These are phyloP conservation scores for Fusarium liriodendri DNA, from an alignment of 2,329 filamentous ascomycete species.

Conservation along the genomic window DNA sequence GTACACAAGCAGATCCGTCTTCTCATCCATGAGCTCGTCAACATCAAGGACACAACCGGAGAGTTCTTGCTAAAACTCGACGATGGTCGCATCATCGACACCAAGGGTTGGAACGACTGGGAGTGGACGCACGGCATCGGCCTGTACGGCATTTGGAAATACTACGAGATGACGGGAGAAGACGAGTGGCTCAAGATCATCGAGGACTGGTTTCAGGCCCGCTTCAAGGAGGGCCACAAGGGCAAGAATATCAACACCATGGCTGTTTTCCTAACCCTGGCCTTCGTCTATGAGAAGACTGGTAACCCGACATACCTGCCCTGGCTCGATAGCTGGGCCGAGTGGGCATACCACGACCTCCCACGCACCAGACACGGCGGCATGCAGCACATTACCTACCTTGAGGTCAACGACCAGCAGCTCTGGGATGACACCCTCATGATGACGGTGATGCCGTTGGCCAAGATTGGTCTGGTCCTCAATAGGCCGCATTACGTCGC, in stretches of 20 bases:
- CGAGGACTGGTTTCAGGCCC: slow-evolving; percentile 77
- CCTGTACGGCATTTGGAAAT: slow-evolving; percentile 85
- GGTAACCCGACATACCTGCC: slow-evolving; percentile 75
- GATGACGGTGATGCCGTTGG: slow-evolving; percentile 86
- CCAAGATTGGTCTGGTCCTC: slow-evolving; percentile 81
- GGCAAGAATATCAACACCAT: slow-evolving; percentile 91
- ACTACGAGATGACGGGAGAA: slow-evolving; percentile 78
- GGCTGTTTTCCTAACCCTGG: slow-evolving; percentile 80
- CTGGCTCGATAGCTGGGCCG: slow-evolving; percentile 84
- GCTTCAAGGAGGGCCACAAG: slow-evolving; percentile 76
- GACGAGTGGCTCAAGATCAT: slow-evolving; percentile 72
- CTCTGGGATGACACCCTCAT: slow-evolving; percentile 89
- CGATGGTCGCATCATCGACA: slow-evolving; percentile 83
- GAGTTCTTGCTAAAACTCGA: slow-evolving; percentile 77
- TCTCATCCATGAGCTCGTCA: slow-evolving; percentile 79
- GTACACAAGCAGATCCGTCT: slow-evolving; percentile 69
- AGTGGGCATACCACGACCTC: slow-evolving; percentile 84
- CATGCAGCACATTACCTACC: slow-evolving; percentile 82
- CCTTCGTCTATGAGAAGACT: slow-evolving; percentile 82
- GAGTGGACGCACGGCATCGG: slow-evolving; percentile 87
- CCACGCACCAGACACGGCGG: slow-evolving; percentile 76
- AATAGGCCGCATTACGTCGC: slow-evolving; percentile 78
- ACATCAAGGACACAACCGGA: slow-evolving; percentile 80
- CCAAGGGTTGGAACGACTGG: slow-evolving; percentile 87
- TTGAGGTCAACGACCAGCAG: slow-evolving; percentile 77